Base-by-base conservation (phyloP, 805 yeast genomes). In the Hanseniaspora valbyensis region DNA sequence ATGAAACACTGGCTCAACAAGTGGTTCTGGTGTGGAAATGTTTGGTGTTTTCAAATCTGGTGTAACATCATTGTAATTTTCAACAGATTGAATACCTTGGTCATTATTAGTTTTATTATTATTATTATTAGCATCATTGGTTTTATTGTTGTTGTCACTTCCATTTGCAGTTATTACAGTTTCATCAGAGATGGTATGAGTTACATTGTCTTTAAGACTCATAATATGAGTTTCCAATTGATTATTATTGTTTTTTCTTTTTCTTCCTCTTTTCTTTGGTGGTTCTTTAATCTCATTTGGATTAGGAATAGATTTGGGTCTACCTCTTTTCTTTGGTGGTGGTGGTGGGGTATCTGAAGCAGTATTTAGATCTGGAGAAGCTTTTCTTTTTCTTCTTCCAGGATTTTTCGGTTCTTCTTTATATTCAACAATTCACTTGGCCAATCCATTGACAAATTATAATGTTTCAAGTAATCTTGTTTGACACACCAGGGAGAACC, bases 401-500 rank as follows among this genome's bases (percentile, higher is more conserved):
- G 12, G 4, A 22, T 14, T 1, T 30, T 46, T 46, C 4, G 41
- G 40, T 30, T 62, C 66, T 16, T 64, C 68, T 52, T 61, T 64
- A 42, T 56, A 65, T 42, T 57, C 32, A 60, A 18, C 54, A 64
- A 56, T 1, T 61, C 62, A 6, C 43, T 43, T 5, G 69, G 68
- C 69, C 69, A 65, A 10, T 59, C 65, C 59, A 59, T 55, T 1
- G 60, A 56, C 16, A 65, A 52, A 5, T 66, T 64, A 52, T 65
- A 65, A 59, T 63, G 63, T 29, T 60, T 58, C 36, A 65, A 42
- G 63, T 77, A 86, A 56, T 81, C 80, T 24, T 77, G 78, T 61
- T 81, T 83, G 14, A 92, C 92, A 19, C 90, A 79, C 97, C 97
- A 92, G 2, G 97, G 97, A 2, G 96, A 90, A 2, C 97, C 96